phyloP scores from a whole-genome alignment of 2,329 filamentous ascomycete genomes.

The Scedosporium minutisporum region DNA sequence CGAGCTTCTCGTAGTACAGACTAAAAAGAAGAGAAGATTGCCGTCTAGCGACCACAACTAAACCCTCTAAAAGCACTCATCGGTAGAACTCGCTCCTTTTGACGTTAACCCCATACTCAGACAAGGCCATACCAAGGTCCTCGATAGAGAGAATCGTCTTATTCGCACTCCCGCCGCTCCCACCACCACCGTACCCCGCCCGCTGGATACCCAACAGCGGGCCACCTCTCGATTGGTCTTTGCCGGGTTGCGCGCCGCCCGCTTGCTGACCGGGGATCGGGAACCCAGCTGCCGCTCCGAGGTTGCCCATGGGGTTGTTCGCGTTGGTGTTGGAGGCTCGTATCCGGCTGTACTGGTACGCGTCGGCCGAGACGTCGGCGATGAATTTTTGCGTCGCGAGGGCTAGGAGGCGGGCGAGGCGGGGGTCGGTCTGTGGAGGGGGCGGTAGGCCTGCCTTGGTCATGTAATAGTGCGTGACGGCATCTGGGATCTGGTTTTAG shows the following conservation, averaged over 20 bases:
- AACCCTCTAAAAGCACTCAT: constrained; percentile 25
- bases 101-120: constrained; percentile 94
- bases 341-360: constrained; percentile 95
- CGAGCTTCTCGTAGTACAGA: background rate
- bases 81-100: constrained; percentile 97
- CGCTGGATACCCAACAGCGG: constrained; percentile 65
- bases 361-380: constrained; percentile 91
- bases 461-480: constrained; percentile 96
- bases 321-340: constrained; percentile 78
- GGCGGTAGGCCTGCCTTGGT: constrained; percentile 90
- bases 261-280: constrained; percentile 53
- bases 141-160: constrained; percentile 97
- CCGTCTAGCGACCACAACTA: too few species aligned
- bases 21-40: background rate
- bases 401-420: constrained; percentile 84
- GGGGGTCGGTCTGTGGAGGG: constrained; percentile 79
- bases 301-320: constrained; percentile 83
- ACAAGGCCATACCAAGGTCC: constrained; percentile 94
- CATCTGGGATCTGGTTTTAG: constrained; percentile 74
- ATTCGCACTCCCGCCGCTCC: constrained; percentile 79
- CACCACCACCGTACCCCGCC: constrained; percentile 76
- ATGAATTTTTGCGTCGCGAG: constrained; percentile 99
- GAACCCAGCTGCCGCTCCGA: constrained; percentile 66
- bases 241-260: constrained; percentile 43
- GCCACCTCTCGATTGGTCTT: constrained; percentile 47